Base-by-base conservation (phyloP, 2,329 filamentous ascomycete genomes). In the Ceratocystis diversiconidia region DNA sequence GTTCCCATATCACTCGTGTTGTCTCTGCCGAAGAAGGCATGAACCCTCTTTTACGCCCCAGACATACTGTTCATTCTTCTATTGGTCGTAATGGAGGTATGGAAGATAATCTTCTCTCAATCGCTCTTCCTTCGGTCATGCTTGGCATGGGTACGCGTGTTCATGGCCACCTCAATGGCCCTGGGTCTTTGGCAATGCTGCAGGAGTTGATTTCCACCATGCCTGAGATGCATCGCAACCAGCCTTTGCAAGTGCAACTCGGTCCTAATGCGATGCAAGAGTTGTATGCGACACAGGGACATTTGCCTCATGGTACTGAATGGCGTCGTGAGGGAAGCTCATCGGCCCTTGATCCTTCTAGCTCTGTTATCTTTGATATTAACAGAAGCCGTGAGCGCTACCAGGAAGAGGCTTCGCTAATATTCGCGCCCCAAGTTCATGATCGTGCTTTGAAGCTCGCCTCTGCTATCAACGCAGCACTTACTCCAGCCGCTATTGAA, bases 381-480 rank as follows among this genome's bases (percentile, higher is more conserved):
- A 83, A 85, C 46, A 80, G 83, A 7, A 97, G 94, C 0, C 79
- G 82, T 65, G 80, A 82, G 64, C 86, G 94, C 68, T 99, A 95
- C 87, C 84, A 89, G 72, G 90, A 96, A 72, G 95, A 97, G 74
- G 87, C 91, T 7, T 86, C 87, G 69, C 85, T 99, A 74, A 80
- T 97, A 0, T 97, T 94, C 30, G 76, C 79, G 25, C 79, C 77
- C 61, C 82, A 86, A 61, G 66, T 68, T 63, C 73, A 82, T 2
- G 91, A 96, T 61, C 88, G 88, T 72, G 82, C 85, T 1, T 79
- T 82, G 68, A 83, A 83, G 28, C 63, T 69, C 17, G 64, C 79
- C 95, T 17, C 76, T 86, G 69, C 86, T 83, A 82, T 99, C 30
- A 78, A 90, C 50, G 85, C 84, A 57, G 76, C 85, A 50, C 82